phyloP scores from a whole-genome alignment of 1,139 yeast genomes.

The Yamadazyma buinensis region DNA sequence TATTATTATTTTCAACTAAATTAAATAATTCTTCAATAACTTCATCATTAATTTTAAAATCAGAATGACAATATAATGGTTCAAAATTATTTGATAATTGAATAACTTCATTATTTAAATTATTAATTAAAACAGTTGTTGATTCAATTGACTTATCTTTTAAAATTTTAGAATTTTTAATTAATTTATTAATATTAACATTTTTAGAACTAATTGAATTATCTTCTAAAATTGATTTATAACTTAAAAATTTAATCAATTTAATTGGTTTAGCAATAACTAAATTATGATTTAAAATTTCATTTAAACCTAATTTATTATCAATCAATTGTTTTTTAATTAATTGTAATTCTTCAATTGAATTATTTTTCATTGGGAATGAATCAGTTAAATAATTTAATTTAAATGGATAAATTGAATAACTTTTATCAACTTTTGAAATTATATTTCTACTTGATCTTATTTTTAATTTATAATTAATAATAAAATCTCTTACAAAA shows the following conservation, averaged over 20 bases:
- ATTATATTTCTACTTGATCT: conserved; percentile 71
- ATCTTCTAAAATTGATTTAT: conserved; percentile 49
- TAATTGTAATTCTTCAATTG: conserved; percentile 32
- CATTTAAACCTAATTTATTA: conserved; percentile 75
- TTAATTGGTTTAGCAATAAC: conserved; percentile 73
- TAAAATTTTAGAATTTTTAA: conserved; percentile 49
- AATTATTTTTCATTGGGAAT: conserved; percentile 52
- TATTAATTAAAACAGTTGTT: conserved; percentile 53
- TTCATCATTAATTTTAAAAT: conserved; percentile 48
- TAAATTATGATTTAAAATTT: conserved; percentile 76
- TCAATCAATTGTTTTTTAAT: conserved; percentile 53
- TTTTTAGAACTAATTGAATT: conserved; percentile 54
- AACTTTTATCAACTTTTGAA: conserved; percentile 62
- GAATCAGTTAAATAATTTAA: conserved; percentile 57
- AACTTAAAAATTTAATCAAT: conserved; percentile 66
- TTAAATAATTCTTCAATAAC: conserved; percentile 51
- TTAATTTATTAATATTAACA: conserved; percentile 57
- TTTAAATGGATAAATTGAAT: conserved; percentile 91
- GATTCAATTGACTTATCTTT: conserved; percentile 68
- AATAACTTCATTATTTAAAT: conserved; percentile 45
- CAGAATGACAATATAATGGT: conserved; percentile 87
- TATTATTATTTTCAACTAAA: conserved; percentile 48
- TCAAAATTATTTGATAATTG: conserved; percentile 65
- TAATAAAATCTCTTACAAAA: conserved; percentile 81
- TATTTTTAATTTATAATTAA: conserved; percentile 71